Percentiles rank a stretch among this genome's conserved stretches.
Evolutionary conservation across 73 alveolate genomes (phyloP).

Genomic region (Stentor roeselii): DNA sequence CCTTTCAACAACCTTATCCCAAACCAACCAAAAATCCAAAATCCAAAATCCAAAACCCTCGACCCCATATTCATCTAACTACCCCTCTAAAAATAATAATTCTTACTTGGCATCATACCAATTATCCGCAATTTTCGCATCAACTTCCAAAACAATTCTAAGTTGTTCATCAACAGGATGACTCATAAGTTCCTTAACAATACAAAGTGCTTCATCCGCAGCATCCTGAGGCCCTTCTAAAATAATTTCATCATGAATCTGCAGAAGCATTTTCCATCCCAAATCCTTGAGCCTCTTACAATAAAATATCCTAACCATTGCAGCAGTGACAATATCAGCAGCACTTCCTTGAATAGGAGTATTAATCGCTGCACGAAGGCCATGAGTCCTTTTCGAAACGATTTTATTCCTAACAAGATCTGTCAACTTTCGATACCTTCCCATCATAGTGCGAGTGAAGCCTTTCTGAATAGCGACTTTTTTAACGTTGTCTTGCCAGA

Average conservation of each 20-base stretch:
- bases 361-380: conserved; percentile 84
- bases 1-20: no score
- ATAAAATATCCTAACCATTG: conserved; percentile 73
- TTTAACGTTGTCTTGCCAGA: conserved; percentile 65
- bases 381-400: conserved; percentile 43
- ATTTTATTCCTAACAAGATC: conserved; percentile 35
- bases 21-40: no score
- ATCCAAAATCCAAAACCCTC: no score
- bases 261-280: conserved; percentile 57
- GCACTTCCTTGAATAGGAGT: conserved; percentile 96
- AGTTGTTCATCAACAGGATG: conserved; percentile 65
- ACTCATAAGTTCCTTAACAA: conserved; percentile 63
- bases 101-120: conserved; percentile 91
- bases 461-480: conserved; percentile 52
- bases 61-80: no score
- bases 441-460: conserved; percentile 68
- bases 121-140: conserved; percentile 76
- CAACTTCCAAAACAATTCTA: conserved; percentile 71
- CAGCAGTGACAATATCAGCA: conserved; percentile 95
- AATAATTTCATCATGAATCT: conserved; percentile 95
- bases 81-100: no score
- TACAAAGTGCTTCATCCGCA: conserved; percentile 65
- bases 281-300: conserved; percentile 30
- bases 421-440: conserved; percentile 77
- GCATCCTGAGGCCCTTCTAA: conserved; percentile 88